Evolutionary conservation across 257 asterid genomes (phyloP).

Genomic region (Phtheirospermum japonicum): DNA sequence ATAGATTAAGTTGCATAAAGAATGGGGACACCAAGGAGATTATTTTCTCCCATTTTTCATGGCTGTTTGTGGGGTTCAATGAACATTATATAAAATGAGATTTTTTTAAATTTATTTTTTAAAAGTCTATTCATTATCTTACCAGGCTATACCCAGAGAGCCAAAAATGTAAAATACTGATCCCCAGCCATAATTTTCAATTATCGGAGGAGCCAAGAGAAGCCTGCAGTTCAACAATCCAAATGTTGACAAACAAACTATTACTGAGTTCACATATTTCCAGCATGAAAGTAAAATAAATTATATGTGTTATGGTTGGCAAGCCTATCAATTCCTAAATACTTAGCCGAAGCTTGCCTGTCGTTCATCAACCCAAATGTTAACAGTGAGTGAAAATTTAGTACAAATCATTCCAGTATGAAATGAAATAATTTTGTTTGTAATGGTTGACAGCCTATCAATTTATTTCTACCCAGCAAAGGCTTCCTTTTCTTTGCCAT

Average conservation of each 20-base stretch:
- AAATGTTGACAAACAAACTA: conserved; percentile 14
- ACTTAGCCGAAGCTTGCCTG: conserved; percentile 31
- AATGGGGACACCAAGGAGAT: neutral
- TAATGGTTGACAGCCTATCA: neutral
- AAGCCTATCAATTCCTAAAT: neutral
- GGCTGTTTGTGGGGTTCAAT: conserved; percentile 10
- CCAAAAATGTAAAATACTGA: conserved; percentile 90
- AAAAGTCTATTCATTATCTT: conserved; percentile 33
- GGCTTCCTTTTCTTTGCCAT: conserved; percentile 15
- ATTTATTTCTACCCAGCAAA: neutral
- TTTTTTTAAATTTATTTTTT: no score
- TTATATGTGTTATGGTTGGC: neutral
- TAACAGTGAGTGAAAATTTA: neutral
- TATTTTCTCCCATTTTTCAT: neutral
- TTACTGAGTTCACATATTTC: neutral
- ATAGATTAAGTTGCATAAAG: neutral
- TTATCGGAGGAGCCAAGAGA: conserved; percentile 89
- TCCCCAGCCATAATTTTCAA: conserved; percentile 83
- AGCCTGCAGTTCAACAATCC: conserved; percentile 57
- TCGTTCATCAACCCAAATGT: conserved; percentile 27
- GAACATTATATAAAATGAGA: neutral
- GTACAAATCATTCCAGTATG: neutral
- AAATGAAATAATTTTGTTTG: neutral
- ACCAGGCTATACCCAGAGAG: conserved; percentile 84
- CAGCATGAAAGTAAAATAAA: neutral